Evolutionary conservation across 2,329 filamentous ascomycete species (phyloP).

Genomic region (Myotisia sp.): DNA sequence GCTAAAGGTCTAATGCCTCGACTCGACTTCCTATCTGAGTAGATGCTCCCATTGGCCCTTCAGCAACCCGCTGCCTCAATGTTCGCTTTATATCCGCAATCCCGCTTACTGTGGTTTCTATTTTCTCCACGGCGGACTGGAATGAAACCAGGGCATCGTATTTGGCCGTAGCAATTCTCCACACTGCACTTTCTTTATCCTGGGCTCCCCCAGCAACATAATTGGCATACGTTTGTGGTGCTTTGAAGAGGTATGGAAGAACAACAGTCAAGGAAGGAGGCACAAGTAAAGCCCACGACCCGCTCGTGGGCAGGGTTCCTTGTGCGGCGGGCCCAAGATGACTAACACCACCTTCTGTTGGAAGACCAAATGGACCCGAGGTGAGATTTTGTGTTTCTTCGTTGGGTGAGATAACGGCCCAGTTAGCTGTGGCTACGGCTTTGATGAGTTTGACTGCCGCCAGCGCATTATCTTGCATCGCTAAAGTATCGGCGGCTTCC

Average conservation of each 20-base stretch:
- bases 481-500: conserved; percentile 41
- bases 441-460: conserved; percentile 40
- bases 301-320: conserved; percentile 29
- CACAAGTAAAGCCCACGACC: conserved; percentile 39
- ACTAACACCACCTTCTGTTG: conserved; percentile 27
- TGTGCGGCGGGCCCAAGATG: conserved; percentile 24
- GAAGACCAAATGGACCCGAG: conserved; percentile 22
- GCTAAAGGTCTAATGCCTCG: conserved; percentile 25
- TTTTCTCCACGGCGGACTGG: conserved; percentile 30
- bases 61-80: conserved; percentile 27
- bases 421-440: conserved; percentile 41
- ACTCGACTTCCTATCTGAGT: conserved; percentile 21
- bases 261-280: conserved; percentile 37
- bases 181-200: conserved; percentile 43
- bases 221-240: conserved; percentile 42
- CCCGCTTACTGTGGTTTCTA: conserved; percentile 19
- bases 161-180: conserved; percentile 43
- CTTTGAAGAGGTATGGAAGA: conserved; percentile 43
- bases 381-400: conserved; percentile 10
- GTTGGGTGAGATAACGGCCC: conserved; percentile 30
- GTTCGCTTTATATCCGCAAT: conserved; percentile 29
- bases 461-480: conserved; percentile 42
- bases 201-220: conserved; percentile 43
- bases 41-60: conserved; percentile 28
- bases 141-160: conserved; percentile 42